Percentiles rank a stretch among this genome's conserved stretches.
These are phyloP conservation scores for Cryphonectria naterciae DNA, from an alignment of 2,329 filamentous ascomycete genomes.

Conservation along the genomic window DNA sequence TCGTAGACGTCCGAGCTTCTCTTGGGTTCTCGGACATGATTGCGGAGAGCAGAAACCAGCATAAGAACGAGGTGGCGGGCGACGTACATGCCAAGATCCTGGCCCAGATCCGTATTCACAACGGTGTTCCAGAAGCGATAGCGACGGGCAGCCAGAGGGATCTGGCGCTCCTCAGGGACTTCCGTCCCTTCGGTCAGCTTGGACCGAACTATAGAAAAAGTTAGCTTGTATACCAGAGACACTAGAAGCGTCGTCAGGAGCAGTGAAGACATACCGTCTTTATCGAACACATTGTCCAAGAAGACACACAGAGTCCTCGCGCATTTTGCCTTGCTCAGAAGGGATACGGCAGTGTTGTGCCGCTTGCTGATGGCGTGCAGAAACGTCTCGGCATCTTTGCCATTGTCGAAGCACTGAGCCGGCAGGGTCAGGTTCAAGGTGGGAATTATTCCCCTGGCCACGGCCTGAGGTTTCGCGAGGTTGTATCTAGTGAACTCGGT, in stretches of 20 bases:
- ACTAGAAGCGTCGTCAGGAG: not conserved
- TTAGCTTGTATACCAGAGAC: not conserved
- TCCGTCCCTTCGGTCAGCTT: not conserved
- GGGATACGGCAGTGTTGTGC: not conserved
- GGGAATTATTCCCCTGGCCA: not conserved
- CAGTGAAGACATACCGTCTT: not conserved
- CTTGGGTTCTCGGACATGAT: not conserved
- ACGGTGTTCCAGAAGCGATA: constrained; percentile 9
- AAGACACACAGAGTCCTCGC: not conserved
- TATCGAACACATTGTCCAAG: not conserved
- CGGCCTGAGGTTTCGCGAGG: not conserved
- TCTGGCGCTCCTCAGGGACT: not conserved
- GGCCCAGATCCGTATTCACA: not conserved
- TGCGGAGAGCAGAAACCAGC: not conserved
- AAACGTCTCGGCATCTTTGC: not conserved
- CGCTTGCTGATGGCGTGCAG: not conserved
- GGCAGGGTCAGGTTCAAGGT: not conserved
- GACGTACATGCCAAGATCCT: not conserved
- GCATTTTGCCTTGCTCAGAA: not conserved
- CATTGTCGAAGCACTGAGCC: constrained; percentile 2
- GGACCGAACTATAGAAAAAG: not conserved
- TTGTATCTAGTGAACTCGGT: not conserved
- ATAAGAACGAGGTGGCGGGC: constrained; percentile 11
- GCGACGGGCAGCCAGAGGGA: not conserved
- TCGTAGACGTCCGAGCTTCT: not conserved